Base-by-base conservation (phyloP, 2,329 filamentous ascomycete species). In the Pseudogymnoascus sp. region DNA sequence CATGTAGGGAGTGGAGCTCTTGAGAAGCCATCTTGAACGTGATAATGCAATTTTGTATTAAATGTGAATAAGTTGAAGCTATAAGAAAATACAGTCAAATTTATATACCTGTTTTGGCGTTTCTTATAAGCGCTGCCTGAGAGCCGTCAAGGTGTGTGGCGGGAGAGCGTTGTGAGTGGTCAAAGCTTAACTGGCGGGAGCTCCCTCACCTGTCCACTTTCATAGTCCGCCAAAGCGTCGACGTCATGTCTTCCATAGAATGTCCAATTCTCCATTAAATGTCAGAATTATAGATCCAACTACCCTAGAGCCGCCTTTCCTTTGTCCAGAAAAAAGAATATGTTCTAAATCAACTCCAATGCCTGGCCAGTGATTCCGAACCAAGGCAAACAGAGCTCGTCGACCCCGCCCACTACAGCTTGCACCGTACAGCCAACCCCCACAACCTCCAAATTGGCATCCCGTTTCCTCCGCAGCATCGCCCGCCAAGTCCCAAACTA, bases 391-490 rank as follows among this genome's bases (percentile, higher is more conserved):
- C 16, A 33, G 28, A 33, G 28, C 28, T 21, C n/a, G 12, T 21
- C 50, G 11, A 12, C n/a, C 28, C 50, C 28, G 11, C 50, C 50
- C n/a, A 35, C 12, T 4, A 2, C 25, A 31, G 25, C 23, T 56
- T 35, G 33, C 33, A 33, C 28, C 16, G 10, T 16, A 33, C 50
- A 33, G 5, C 23, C 28, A 56, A 56, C 28, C 28, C 50, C 28
- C 11, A 18, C 50, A 56, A 56, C 59, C 59, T 60, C 38, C 59
- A 42, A 40, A 21, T 60, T 60, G 59, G 59, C 59, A 40, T 40
- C 59, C 35, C 59, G 59, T 6, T 42, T 60, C 38, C 59, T 60
- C 14, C 33, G 59, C 21, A 38, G 59, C 18, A 10, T 60, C 11
- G 59, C 59, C 21, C 59, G 38, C 35, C 33, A 60, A 6, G 35